These are phyloP conservation scores for Boletus subparvulus DNA, from an alignment of 768 basidiomycete genomes.

Conservation along the genomic window DNA sequence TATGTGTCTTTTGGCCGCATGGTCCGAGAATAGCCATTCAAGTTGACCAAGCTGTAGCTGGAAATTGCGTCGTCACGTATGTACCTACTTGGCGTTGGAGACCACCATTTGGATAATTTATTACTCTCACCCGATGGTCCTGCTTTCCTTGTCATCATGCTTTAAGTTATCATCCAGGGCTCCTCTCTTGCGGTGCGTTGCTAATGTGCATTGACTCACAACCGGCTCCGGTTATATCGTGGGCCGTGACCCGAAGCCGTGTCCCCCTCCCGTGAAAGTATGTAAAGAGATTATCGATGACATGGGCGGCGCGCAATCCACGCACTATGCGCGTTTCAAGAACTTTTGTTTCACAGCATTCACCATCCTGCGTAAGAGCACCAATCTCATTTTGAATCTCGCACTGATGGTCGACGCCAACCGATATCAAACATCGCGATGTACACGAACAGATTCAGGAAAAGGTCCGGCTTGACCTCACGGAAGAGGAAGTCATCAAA, in stretches of 20 bases:
- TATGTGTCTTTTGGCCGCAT: slow-evolving; percentile 40
- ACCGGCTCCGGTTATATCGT: slow-evolving; percentile 99
- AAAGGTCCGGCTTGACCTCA: slow-evolving; percentile 91
- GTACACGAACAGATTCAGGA: slow-evolving; percentile 91
- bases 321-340: slow-evolving; percentile 97
- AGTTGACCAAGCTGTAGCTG: slow-evolving; percentile 59
- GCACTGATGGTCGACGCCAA: slow-evolving; percentile 97
- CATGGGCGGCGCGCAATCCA: slow-evolving; percentile 95
- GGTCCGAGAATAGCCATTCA: slow-evolving; percentile 6
- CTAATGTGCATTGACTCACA: slow-evolving; percentile 32
- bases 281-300: slow-evolving; percentile 99
- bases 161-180: slow-evolving; percentile 60
- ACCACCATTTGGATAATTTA: slow-evolving; percentile 94
- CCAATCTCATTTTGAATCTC: slow-evolving; percentile 94
- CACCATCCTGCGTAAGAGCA: slow-evolving; percentile 91
- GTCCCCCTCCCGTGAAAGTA: slow-evolving; percentile 96
- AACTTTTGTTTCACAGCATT: slow-evolving; percentile 98
- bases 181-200: background rate
- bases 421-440: slow-evolving; percentile 88
- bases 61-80: slow-evolving; percentile 92
- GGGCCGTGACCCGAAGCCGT: slow-evolving; percentile 95
- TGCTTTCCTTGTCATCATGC: slow-evolving; percentile 15
- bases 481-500: slow-evolving; percentile 96
- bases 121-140: slow-evolving; percentile 88
- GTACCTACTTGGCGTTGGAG: slow-evolving; percentile 93